Evolutionary conservation across 371 early-diverging fungal genomes (phyloP).

Genomic region (Hamiltosporidium magnivora): DNA sequence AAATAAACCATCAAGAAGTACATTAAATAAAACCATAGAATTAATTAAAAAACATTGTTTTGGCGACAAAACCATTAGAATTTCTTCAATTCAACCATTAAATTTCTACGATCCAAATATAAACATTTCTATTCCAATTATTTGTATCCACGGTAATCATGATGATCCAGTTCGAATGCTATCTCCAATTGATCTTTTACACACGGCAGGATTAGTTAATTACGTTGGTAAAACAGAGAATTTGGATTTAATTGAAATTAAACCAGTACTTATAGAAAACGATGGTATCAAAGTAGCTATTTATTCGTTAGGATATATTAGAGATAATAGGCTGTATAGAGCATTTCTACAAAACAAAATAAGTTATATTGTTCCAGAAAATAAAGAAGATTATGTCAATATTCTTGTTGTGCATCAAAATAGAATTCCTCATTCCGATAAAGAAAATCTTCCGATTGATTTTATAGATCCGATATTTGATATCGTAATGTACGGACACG

Average conservation of each 20-base stretch:
- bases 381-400: constrained; percentile 62
- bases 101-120: constrained; percentile 75
- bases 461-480: constrained; percentile 70
- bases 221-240: constrained; percentile 74
- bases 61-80: constrained; percentile 63
- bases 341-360: constrained; percentile 67
- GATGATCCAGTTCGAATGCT: constrained; percentile 73
- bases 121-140: constrained; percentile 73
- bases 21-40: constrained; percentile 64
- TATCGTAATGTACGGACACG: constrained; percentile 90
- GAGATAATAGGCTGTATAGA: constrained; percentile 77
- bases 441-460: constrained; percentile 72
- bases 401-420: constrained; percentile 77
- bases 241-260: constrained; percentile 64
- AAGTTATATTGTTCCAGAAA: constrained; percentile 63
- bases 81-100: constrained; percentile 63
- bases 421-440: constrained; percentile 65
- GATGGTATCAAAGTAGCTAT: constrained; percentile 66
- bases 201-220: constrained; percentile 70
- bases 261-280: constrained; percentile 71
- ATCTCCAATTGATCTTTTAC: constrained; percentile 71
- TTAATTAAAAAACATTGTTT: constrained; percentile 69
- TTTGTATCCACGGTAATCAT: constrained; percentile 96
- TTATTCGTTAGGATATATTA: constrained; percentile 81
- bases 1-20: constrained; percentile 75